Base-by-base conservation (phyloP, 352 stramenopile species). In the Globisporangium cystogenes region DNA sequence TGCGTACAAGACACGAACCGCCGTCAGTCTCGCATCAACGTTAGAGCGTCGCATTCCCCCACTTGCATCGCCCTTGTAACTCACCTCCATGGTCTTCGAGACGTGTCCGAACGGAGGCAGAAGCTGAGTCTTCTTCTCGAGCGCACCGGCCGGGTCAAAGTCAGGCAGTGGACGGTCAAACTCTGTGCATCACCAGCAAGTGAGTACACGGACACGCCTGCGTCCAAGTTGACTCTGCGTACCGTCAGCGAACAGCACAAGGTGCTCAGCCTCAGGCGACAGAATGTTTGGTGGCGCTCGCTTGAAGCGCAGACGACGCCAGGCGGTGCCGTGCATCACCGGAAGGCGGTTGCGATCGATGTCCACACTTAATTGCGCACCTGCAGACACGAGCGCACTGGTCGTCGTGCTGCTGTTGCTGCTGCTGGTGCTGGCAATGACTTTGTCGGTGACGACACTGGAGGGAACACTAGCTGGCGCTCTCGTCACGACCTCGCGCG, bases 11-110 rank as follows among this genome's bases (percentile, higher is more conserved):
- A 42, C 10, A 49, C 8, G 11, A 41, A 14, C 18, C 4, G 14
- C 5, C 33, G 33, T 39, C 33, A 37, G 15, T 27, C 3, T 20
- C 0, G 4, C 49, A 16, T 41, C 31, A 11, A 16, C 20, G 37
- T 12, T 1, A 35, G n/a, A n/a, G n/a, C n/a, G n/a, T n/a, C n/a
- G n/a, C n/a, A n/a, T n/a, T n/a, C n/a, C n/a, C n/a, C n/a, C 11
- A 46, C 57, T 57, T 31, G 57, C 55, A 59, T 86, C 75, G 84
- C 39, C 57, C 36, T 54, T 83, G 50, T 20, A 86, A 53, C 2
- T 59, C 37, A 42, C 49, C 36, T 62, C 48, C 7, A 49, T 53
- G 18, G 49, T 53, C 8, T 61, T 62, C 12, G 73, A 33, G 12
- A 72, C 60, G 24, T 68, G 44, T 5, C 66, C 57, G 24, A 84